These are phyloP conservation scores for Sonneratia caseolaris DNA, from an alignment of 345 rosid species.

Conservation along the genomic window DNA sequence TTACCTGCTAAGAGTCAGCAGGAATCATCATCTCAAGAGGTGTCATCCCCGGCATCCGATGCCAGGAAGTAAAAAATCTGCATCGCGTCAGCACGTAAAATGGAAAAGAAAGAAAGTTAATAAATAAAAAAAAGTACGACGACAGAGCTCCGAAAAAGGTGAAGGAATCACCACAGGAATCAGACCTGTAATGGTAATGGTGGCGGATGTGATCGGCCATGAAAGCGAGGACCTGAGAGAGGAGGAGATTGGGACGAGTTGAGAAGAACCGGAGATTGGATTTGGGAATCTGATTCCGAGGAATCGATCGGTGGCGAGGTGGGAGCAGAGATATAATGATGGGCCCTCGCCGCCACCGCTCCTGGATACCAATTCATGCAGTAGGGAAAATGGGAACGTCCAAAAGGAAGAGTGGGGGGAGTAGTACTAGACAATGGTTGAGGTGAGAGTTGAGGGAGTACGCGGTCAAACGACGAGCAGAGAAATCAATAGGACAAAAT, in stretches of 20 bases:
- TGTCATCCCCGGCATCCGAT: slow-evolving; percentile 25
- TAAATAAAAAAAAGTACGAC: not conserved
- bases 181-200: slow-evolving; percentile 21
- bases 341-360: not conserved
- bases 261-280: not conserved
- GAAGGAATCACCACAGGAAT: slow-evolving; percentile 7
- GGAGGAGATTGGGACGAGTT: not conserved
- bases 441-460: too few species aligned
- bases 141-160: not conserved
- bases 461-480: too few species aligned
- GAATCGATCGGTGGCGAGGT: not conserved
- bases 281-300: slow-evolving; percentile 8
- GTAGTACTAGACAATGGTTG: too few species aligned
- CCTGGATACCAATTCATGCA: too few species aligned
- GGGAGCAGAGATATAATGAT: not conserved
- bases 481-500: too few species aligned
- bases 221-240: slow-evolving; percentile 2
- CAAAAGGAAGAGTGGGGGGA: too few species aligned
- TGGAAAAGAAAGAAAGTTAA: not conserved
- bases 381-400: too few species aligned
- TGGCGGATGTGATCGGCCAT: slow-evolving; percentile 21
- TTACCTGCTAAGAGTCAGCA: slow-evolving; percentile 26
- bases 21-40: slow-evolving; percentile 10
- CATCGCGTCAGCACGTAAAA: slow-evolving; percentile 6
- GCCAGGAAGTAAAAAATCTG: slow-evolving; percentile 15